A percentile compares a stretch with the other conserved stretches of the same genome.
Evolutionary conservation across 179 eudicot genomes (phyloP).

Genomic region (Spinacia oleracea): DNA sequence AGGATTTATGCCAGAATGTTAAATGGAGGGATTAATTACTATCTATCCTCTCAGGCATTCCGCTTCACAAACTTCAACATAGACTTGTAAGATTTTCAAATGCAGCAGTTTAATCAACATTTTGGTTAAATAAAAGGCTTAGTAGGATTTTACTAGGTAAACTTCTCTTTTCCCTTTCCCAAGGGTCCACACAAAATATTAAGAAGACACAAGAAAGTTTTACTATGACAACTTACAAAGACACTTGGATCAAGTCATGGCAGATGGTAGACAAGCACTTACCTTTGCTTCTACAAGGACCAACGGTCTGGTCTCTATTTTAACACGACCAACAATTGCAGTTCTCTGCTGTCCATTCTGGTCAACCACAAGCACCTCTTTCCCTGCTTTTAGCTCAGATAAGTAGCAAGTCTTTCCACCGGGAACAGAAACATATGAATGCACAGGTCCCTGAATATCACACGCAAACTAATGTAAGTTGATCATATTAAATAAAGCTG

Average conservation of each 20-base stretch:
- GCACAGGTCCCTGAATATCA: conserved; percentile 79
- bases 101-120: background rate
- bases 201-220: background rate
- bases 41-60: background rate
- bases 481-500: background rate
- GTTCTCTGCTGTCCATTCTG: conserved; percentile 71
- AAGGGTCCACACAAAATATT: background rate
- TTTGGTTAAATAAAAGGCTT: background rate
- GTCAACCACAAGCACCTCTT: conserved; percentile 76
- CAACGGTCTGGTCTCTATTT: conserved; percentile 81
- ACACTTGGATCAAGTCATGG: background rate
- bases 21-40: background rate
- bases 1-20: no score
- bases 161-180: background rate
- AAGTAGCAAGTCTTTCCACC: conserved; percentile 91
- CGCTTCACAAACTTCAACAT: background rate
- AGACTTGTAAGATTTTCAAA: background rate
- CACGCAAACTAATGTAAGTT: conserved; percentile 6
- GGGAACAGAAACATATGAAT: conserved; percentile 84
- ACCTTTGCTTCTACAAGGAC: conserved; percentile 85
- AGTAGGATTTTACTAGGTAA: background rate
- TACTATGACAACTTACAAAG: background rate
- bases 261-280: conserved; percentile 15
- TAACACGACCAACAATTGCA: conserved; percentile 84
- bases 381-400: conserved; percentile 83